Evolutionary conservation across 2,329 filamentous ascomycete species (phyloP), one percentile per base, ranked within the genome.

Genomic region (Lasiodiplodia citricola): DNA sequence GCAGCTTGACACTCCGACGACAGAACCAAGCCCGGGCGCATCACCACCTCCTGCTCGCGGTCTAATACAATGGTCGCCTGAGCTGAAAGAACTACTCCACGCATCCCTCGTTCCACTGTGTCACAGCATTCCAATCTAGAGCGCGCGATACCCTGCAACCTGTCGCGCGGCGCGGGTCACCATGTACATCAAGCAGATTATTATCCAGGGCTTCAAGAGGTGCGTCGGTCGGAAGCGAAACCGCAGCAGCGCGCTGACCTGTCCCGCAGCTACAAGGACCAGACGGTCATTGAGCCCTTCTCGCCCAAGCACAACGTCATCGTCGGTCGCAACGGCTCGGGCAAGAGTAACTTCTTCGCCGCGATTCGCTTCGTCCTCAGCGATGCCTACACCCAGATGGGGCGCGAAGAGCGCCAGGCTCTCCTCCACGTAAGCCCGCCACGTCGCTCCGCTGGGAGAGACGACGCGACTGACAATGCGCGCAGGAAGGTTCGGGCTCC

Each of bases 121-220:
- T 7, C 55, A 31, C 18, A 41, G 37, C n/a, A 10, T 38, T 41
- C 44, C 28, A 25, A 25, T n/a, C 38, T 31, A 23, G 60, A 28
- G 55, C 65, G 55, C 55, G 54, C 38, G 56, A 60, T 56, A 58
- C 13, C 55, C 35, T 31, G 28, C 21, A 41, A 23, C 23, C 66
- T 38, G 25, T 52, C 38, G 57, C 56, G 50, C 56, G 44, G 35
- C 31, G 37, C 50, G 25, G 56, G 47, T 41, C 80, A 86, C 79
- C 75, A 97, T 97, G 94, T 96, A 96, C 85, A 97, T 99, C 87
- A 99, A 99, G 83, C 96, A 99, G 85, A 97, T 98, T 81, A 98
- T 97, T 81, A 98, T 99, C 79, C 96, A 99, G 82, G 96, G 96
- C 89, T 99, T 99, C 85, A 99, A 99, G 84, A 97, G 94, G 94